Evolutionary conservation across 371 early-diverging fungal species (phyloP), one percentile per base, ranked within the genome.

Genomic region (Mucor saturninus): DNA sequence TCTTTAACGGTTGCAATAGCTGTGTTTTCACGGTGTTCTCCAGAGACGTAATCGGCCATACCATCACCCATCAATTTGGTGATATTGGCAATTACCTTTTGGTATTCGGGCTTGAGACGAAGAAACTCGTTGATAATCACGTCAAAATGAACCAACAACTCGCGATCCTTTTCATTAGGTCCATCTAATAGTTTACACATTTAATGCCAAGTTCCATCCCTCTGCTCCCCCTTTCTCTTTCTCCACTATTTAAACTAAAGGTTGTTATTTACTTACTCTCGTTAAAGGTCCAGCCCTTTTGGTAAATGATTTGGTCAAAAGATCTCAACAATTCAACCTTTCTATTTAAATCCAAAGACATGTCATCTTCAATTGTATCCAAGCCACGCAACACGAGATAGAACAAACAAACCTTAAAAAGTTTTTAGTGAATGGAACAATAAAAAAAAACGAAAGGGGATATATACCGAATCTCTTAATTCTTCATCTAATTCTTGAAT

Each of bases 291-390:
- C 96, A 97, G 3, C 96, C 97, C 50, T 79, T 71, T 72, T 91
- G 76, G 62, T 87, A 89, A 50, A 93, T 88, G 43, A 85, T 71
- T 61, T 91, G 82, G 68, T 96, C 91, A 80, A 98, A 97, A 5
- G 79, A 76, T 57, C 86, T 75, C 69, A 98, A 76, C 31, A 96
- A 65, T 15, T 84, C 80, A 32, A 89, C 69, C 75, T 98, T 98
- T 71, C 75, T 84, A 6, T 89, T 86, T 42, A 90, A 74, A 26
- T 81, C 77, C 40, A 98, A 79, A 32, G 94, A 89, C 97, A 98
- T 96, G 69, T 98, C 99, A 79, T 98, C 99, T 81, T 98, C 99
- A 60, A 98, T 85, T 2, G 99, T 98, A 74, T 98, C 99, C 61
- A 98, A 84, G 8, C 95, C 99, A 51, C 99, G 90, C 61, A 98